Evolutionary conservation across 177 flowering plant genomes (phyloP).

Genomic region (Vitis hybrid): DNA sequence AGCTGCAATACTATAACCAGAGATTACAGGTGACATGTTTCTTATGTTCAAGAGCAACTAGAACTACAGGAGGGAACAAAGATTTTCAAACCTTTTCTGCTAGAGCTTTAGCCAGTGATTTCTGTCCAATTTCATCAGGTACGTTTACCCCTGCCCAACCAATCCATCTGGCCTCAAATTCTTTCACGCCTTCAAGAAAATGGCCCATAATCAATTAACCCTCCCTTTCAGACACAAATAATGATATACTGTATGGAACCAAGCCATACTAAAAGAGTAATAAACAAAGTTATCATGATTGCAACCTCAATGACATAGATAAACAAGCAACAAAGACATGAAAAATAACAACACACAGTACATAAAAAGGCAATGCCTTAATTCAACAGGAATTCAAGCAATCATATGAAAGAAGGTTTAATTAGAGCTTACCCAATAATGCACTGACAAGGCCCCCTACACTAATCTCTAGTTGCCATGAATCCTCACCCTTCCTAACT

Average conservation of each 20-base stretch:
- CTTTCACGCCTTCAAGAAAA: conserved; percentile 77
- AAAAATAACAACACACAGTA: not conserved
- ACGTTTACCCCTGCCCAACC: conserved; percentile 99
- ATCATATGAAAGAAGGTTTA: not conserved
- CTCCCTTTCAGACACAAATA: not conserved
- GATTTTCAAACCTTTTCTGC: conserved; percentile 72
- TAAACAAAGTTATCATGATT: not conserved
- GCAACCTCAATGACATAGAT: not conserved
- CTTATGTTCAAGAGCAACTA: too few relatives aligned
- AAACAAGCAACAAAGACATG: not conserved
- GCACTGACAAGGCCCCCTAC: conserved; percentile 70
- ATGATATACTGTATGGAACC: not conserved
- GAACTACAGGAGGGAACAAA: not conserved
- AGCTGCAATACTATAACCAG: too few relatives aligned
- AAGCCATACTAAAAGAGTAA: not conserved
- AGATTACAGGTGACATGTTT: too few relatives aligned
- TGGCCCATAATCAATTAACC: conserved; percentile 12
- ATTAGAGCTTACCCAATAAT: conserved; percentile 42
- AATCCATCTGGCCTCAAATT: conserved; percentile 94
- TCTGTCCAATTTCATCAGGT: conserved; percentile 88
- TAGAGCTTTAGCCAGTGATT: conserved; percentile 77
- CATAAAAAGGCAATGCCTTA: not conserved
- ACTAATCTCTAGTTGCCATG: conserved; percentile 64
- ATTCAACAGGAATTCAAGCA: not conserved
- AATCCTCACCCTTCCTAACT: conserved; percentile 47